phyloP scores from a whole-genome alignment of 2,329 filamentous ascomycete species.

The Penicillium sp. region DNA sequence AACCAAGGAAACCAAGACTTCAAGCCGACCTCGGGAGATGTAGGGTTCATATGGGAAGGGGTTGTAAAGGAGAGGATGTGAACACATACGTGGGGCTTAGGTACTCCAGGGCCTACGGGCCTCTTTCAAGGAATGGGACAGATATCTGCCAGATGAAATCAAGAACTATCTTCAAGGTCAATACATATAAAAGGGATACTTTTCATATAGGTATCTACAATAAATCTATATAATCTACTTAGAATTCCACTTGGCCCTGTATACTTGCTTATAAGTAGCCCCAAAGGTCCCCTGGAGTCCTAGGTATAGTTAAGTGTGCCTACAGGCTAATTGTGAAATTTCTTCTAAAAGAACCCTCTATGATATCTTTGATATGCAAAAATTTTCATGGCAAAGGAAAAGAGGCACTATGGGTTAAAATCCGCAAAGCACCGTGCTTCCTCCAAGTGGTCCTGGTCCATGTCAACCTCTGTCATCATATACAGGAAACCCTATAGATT shows the following conservation, averaged over 20 bases:
- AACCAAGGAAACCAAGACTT: background rate
- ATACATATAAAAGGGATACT: background rate
- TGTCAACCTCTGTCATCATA: background rate
- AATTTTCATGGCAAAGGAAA: background rate
- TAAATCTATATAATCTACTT: background rate
- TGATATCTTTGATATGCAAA: background rate
- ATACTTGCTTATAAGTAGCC: background rate
- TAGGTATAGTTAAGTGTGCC: background rate
- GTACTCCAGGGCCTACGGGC: background rate
- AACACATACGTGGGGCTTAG: background rate
- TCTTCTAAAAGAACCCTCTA: background rate
- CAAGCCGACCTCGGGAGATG: no score
- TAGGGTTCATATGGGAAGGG: background rate
- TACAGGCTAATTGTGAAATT: background rate
- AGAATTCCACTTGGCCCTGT: background rate
- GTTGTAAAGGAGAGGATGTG: background rate
- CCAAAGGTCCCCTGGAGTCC: background rate
- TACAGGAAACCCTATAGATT: background rate
- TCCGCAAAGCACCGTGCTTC: background rate
- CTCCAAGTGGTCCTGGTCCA: background rate
- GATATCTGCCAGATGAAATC: background rate
- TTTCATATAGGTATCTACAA: background rate
- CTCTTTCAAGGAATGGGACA: background rate
- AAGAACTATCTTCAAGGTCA: background rate
- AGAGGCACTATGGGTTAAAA: background rate